Evolutionary conservation across 768 basidiomycete genomes (phyloP), one percentile per base, ranked within the genome.

Genomic region (Gautieria morchelliformis): DNA sequence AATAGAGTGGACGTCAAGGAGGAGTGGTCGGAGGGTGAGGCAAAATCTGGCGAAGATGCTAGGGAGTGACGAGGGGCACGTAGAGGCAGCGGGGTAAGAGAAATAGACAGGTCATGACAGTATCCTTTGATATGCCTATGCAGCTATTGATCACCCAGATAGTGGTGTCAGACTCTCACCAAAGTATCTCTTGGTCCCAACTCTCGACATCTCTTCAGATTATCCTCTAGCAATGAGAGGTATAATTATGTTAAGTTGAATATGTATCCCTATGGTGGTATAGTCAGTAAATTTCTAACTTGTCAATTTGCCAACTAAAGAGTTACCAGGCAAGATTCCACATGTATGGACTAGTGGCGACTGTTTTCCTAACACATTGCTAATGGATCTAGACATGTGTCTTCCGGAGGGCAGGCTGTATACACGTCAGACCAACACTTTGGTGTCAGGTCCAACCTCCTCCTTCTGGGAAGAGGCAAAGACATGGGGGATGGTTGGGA

Each of bases 401-500:
- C 93, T 63, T 81, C 89, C 27, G 93, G 93, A 12, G n/a, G n/a
- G n/a, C n/a, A n/a, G n/a, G n/a, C n/a, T n/a, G n/a, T n/a, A n/a
- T n/a, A n/a, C n/a, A n/a, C n/a, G n/a, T n/a, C n/a, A n/a, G n/a
- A n/a, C n/a, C n/a, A n/a, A n/a, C n/a, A n/a, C n/a, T n/a, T n/a
- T n/a, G n/a, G n/a, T n/a, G n/a, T n/a, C n/a, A n/a, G n/a, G n/a
- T n/a, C n/a, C n/a, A n/a, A n/a, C n/a, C 72, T 99, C 59, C 82
- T 97, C 47, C 74, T 96, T 40, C 94, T 95, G 1, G 95, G 95
- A 30, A 73, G 94, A 69, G 95, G 90, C 30, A 85, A 84, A 66
- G 87, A 95, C 64, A 99, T 99, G 93, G 84, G 93, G 5, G 94
- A 96, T 66, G 96, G 96, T 4, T 99, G 96, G 96, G 96, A 99